Percentiles rank a stretch among this genome's conserved stretches.
phyloP scores from a whole-genome alignment of 2,329 filamentous ascomycete genomes.

The Phaeosphaeria sp. region DNA sequence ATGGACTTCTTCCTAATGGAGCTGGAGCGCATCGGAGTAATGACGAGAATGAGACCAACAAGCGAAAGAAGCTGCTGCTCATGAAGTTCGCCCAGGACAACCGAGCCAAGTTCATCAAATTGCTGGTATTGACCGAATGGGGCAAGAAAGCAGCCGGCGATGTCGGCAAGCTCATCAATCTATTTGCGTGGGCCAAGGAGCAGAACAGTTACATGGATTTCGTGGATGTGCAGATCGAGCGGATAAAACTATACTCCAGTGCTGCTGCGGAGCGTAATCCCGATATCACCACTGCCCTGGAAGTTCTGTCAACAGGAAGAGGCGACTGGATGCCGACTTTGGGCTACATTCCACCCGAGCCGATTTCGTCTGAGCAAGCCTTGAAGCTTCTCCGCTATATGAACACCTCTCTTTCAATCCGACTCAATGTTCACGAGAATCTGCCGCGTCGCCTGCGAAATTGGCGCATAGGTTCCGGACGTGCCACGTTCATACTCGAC shows the following conservation, averaged over 20 bases:
- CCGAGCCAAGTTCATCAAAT: slow-evolving; percentile 90
- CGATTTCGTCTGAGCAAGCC: slow-evolving; percentile 74
- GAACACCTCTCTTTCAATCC: slow-evolving; percentile 81
- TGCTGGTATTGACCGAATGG: slow-evolving; percentile 90
- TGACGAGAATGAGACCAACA: slow-evolving; percentile 35
- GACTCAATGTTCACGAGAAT: slow-evolving; percentile 84
- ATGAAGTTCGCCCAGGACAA: slow-evolving; percentile 80
- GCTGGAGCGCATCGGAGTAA: slow-evolving; percentile 38
- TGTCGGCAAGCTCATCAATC: slow-evolving; percentile 86
- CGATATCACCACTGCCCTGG: slow-evolving; percentile 86
- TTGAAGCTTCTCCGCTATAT: slow-evolving; percentile 79
- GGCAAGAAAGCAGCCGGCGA: slow-evolving; percentile 68
- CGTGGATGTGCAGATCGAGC: slow-evolving; percentile 66
- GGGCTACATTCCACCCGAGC: slow-evolving; percentile 77
- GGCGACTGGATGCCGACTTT: slow-evolving; percentile 82
- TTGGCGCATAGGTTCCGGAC: slow-evolving; percentile 82
- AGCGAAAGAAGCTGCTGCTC: slow-evolving; percentile 73
- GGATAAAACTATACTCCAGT: slow-evolving; percentile 75
- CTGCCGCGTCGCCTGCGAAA: slow-evolving; percentile 79
- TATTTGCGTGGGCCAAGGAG: slow-evolving; percentile 72
- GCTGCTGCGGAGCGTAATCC: slow-evolving; percentile 83
- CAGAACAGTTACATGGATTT: slow-evolving; percentile 37
- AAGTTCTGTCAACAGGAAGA: slow-evolving; percentile 80
- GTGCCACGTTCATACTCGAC: slow-evolving; percentile 83
- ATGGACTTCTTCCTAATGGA: slow-evolving; percentile 50